phyloP scores from a whole-genome alignment of 495 filamentous ascomycete genomes.

The Aspergillus hancockii region DNA sequence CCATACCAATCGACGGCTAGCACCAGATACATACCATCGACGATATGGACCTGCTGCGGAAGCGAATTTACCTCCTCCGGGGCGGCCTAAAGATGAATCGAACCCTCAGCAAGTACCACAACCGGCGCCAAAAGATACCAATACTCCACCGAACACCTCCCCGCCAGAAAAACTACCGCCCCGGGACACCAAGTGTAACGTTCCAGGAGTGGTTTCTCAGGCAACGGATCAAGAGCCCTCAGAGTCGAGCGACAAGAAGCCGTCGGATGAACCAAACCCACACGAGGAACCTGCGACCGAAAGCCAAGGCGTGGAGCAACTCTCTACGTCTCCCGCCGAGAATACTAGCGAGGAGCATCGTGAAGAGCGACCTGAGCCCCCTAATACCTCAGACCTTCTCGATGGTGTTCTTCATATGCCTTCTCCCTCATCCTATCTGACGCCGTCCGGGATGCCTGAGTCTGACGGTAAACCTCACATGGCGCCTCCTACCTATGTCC shows the following conservation, averaged over 20 bases:
- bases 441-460: slow-evolving; percentile 30
- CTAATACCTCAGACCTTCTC: slow-evolving; percentile 42
- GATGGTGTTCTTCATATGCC: slow-evolving; percentile 67
- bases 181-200: slow-evolving; percentile 3
- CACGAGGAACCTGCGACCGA: slow-evolving; percentile 24
- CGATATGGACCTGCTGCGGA: slow-evolving; percentile 55
- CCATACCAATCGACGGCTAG: slow-evolving; percentile 40
- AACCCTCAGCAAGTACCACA: slow-evolving; percentile 22
- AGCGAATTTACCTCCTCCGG: slow-evolving; percentile 43
- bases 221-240: slow-evolving; percentile 1
- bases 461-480: slow-evolving; percentile 60
- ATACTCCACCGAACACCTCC: slow-evolving; percentile 11
- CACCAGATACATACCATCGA: slow-evolving; percentile 47
- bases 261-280: slow-evolving; percentile 21
- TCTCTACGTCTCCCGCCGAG: slow-evolving; percentile 23
- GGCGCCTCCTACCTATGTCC: slow-evolving; percentile 75
- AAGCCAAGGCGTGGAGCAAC: slow-evolving; percentile 17
- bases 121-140: slow-evolving; percentile 22
- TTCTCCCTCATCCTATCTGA: slow-evolving; percentile 39
- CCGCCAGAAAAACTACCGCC: slow-evolving; percentile 20
- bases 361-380: slow-evolving; percentile 14
- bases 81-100: slow-evolving; percentile 27
- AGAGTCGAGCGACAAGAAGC: slow-evolving; percentile 20
- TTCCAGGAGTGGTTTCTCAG: not conserved
- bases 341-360: slow-evolving; percentile 30